Base-by-base conservation (phyloP, 495 filamentous ascomycete species). In the Tuber brumale region DNA sequence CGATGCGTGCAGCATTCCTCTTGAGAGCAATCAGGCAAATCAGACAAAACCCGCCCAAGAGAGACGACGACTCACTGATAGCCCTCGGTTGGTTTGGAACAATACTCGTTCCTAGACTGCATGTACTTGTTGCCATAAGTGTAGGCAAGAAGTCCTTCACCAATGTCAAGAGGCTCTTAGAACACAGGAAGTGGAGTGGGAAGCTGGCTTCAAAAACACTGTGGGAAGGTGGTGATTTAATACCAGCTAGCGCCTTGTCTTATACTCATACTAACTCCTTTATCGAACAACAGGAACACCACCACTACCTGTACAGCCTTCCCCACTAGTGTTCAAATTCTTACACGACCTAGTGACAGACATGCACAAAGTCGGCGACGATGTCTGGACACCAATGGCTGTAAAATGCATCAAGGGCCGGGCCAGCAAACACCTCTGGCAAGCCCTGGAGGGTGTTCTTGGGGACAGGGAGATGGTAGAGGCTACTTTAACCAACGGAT, bases 381-480 rank as follows among this genome's bases (percentile, higher is more conserved):
- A 98, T 80, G 83, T 98, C 14, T 99, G 95, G 95, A 94, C 90
- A 74, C 88, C 89, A 4, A 88, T 86, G 4, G 92, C 92, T 0
- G 88, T 94, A 0, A 78, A 80, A 14, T 85, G 86, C 3, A 80
- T 98, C 69, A 96, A 95, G 84, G 75, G 76, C 14, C 74, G 83
- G 45, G 80, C 93, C 19, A 80, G 86, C 23, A 83, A 82, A 61
- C 85, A 86, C 71, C 77, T 92, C 3, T 51, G 84, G 81, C 43
- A 80, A 80, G 71, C 75, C 79, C 1, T 88, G 84, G 88, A 76
- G 69, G 31, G 77, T 21, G 78, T 79, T n/a, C 66, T 80, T 9
- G 43, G 45, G 18, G 81, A 39, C 81, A 85, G 70, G 57, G 84
- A 83, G 51, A 77, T 87, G 12, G 80, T 84, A 61, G 74, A 72